A percentile compares a stretch with the other conserved stretches of the same genome.
Evolutionary conservation across 306 rosid species (phyloP).

Genomic region (Malus sieversii): DNA sequence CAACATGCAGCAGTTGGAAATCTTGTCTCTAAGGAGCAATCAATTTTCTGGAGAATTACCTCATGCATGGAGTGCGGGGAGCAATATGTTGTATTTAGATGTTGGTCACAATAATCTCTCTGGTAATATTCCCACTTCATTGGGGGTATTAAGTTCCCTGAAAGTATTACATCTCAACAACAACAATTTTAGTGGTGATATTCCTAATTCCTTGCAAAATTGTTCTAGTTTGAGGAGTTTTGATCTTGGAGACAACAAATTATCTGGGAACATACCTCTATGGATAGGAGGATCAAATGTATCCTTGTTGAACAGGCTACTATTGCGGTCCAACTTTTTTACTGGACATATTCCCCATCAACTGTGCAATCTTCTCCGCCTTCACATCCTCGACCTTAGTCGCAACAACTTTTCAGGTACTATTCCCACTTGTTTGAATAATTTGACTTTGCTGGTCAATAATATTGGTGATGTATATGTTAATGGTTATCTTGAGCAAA

Average conservation of each 20-base stretch:
- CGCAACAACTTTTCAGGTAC: background rate
- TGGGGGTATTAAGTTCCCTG: too few species aligned
- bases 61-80: background rate
- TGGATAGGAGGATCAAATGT: background rate
- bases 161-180: too few species aligned
- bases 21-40: background rate
- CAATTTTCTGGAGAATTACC: background rate
- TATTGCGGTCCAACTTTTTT: background rate
- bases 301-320: background rate
- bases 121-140: too few species aligned
- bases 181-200: background rate
- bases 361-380: background rate
- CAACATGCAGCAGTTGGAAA: fast-evolving
- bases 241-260: background rate
- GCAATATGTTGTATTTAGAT: background rate
- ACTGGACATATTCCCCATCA: background rate
- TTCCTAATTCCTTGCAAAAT: background rate
- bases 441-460: background rate
- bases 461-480: too few species aligned
- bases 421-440: background rate
- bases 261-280: background rate
- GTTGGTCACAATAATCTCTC: too few species aligned
- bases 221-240: fast-evolving
- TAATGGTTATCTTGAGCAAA: too few species aligned
- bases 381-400: background rate